Evolutionary conservation across 148 eudicot species (phyloP).

Genomic region (Diospyros kaki): DNA sequence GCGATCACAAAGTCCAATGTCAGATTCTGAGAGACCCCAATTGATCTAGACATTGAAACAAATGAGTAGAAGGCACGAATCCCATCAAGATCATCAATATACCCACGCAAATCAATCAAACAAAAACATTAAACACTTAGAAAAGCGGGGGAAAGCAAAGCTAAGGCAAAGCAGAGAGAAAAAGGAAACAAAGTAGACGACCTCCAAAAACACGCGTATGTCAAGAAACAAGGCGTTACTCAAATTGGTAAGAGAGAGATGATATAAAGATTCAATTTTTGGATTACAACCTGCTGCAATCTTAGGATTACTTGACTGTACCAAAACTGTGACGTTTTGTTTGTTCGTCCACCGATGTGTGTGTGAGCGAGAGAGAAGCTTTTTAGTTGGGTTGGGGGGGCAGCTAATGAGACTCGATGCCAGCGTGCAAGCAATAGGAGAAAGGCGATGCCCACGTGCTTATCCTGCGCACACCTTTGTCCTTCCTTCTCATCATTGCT

Average conservation of each 20-base stretch:
- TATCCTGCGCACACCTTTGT: constrained; percentile 32
- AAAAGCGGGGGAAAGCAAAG: no score
- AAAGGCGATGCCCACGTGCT: constrained; percentile 41
- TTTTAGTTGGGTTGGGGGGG: neutral
- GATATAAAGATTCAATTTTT: constrained; percentile 3
- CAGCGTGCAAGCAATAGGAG: constrained; percentile 31
- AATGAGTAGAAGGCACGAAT: neutral
- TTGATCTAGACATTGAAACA: constrained; percentile 33
- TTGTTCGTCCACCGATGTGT: neutral
- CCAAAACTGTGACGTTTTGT: constrained; percentile 7
- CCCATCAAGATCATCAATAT: constrained; percentile 27
- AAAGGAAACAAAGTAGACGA: neutral
- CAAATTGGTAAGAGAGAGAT: constrained; percentile 11
- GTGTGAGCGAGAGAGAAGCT: neutral
- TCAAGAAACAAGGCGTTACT: neutral
- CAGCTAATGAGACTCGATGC: neutral
- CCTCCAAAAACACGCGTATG: neutral
- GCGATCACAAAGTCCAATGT: constrained; percentile 38
- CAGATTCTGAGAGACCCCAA: constrained; percentile 11
- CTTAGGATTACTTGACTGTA: constrained; percentile 12
- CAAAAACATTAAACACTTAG: neutral
- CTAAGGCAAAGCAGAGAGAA: neutral
- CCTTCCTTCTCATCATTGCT: no score
- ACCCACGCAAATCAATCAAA: neutral
- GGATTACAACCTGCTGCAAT: constrained; percentile 11